These are phyloP conservation scores for Yarrowia keelungensis DNA, from an alignment of 805 yeast species.

Conservation along the genomic window DNA sequence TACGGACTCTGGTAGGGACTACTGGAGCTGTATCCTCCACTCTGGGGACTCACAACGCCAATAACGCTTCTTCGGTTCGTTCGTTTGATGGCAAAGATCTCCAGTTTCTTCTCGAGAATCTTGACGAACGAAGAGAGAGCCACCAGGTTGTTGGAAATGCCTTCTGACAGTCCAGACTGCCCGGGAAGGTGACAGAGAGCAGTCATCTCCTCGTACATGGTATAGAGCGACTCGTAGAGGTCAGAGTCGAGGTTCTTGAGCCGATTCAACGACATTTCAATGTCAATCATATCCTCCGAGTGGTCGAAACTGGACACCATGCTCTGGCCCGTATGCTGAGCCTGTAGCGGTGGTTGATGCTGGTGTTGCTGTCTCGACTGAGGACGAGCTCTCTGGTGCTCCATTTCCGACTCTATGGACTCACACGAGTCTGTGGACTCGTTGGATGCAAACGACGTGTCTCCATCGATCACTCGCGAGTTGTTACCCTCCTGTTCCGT, in stretches of 20 bases:
- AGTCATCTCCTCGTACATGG: slow-evolving; percentile 33
- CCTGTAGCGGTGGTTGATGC: background rate
- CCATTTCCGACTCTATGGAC: slow-evolving; percentile 31
- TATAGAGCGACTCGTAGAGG: slow-evolving; percentile 19
- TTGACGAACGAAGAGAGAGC: slow-evolving; percentile 27
- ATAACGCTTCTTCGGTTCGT: slow-evolving; percentile 27
- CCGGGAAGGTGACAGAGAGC: slow-evolving; percentile 25
- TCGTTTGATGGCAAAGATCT: slow-evolving; percentile 23
- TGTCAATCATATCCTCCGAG: slow-evolving; percentile 34
- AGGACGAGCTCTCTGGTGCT: slow-evolving; percentile 5
- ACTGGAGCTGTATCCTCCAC: slow-evolving; percentile 5
- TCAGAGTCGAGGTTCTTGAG: slow-evolving; percentile 9
- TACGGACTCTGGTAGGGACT: slow-evolving; percentile 31
- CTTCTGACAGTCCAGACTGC: slow-evolving; percentile 5
- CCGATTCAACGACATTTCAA: slow-evolving; percentile 26
- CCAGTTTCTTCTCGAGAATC: slow-evolving; percentile 30
- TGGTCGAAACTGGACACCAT: slow-evolving; percentile 16
- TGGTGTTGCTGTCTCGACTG: too few relatives aligned
- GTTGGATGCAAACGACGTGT: slow-evolving; percentile 25
- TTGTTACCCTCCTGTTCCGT: slow-evolving; percentile 10
- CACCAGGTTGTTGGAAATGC: slow-evolving; percentile 31
- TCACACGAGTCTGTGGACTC: slow-evolving; percentile 18
- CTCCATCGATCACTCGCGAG: background rate
- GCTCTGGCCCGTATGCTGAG: background rate
- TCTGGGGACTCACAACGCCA: background rate